Base-by-base conservation (phyloP, 2,329 filamentous ascomycete species). In the Fusarium musae region DNA sequence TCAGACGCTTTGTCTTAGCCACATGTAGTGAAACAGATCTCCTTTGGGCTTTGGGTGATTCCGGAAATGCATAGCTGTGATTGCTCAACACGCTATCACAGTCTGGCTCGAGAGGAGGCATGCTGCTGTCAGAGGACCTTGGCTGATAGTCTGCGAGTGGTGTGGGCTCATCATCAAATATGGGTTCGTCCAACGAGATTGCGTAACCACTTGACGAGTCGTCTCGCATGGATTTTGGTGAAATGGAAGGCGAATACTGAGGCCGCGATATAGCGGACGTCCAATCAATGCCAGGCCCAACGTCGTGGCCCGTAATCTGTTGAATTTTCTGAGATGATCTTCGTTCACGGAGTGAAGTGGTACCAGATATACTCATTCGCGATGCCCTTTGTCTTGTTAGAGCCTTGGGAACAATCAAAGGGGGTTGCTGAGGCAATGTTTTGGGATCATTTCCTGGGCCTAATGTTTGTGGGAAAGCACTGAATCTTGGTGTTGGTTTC, bases 231-330 rank as follows among this genome's bases (percentile, higher is more conserved):
- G 68, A 60, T 37, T 69, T 64, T 23, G 66, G 73, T 5, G 70
- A 77, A 19, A 74, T 59, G 30, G 66, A 72, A 12, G 73, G 73
- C 19, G 69, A 78, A 57, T 74, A 66, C 39, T 43, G 60, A 42
- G 42, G 30, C 34, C 61, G 28, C 39, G 56, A 30, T 47, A 59
- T 34, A 61, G 72, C 42, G 23, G 68, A 32, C 9, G 60, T 59
- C 68, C 73, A 77, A 50, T 78, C 76, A 19, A 67, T 47, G 23
- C 52, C 53, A 23, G 79, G 67, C 52, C 79, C 78, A n/a, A 85
- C 49, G 44, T 84, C 82, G 34, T 82, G 77, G 3, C 84, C 85
- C 9, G 79, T 85, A 19, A 86, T 79, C 71, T 85, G 83, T 39
- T 80, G 79, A 46, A 85, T 78, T 76, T 86, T 86, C 47, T 78